phyloP scores from a whole-genome alignment of 176 grass and related monocot genomes.

The Oryza rufipogon region DNA sequence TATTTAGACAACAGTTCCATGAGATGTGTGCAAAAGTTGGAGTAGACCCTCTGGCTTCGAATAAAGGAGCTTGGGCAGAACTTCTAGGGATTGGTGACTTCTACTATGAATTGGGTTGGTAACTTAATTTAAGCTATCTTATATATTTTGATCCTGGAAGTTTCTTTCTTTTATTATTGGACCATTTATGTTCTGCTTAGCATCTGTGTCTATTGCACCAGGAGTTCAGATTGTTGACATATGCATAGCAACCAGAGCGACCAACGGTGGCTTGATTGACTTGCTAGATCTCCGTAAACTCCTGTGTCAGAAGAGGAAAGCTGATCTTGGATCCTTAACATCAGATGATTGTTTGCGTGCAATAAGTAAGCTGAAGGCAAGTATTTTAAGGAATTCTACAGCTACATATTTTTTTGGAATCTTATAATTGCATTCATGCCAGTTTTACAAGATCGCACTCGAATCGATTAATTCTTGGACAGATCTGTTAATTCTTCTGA shows the following conservation, averaged over 20 bases:
- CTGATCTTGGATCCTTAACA: conserved; percentile 67
- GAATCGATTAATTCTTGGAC: not conserved
- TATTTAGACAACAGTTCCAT: conserved; percentile 98
- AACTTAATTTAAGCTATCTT: conserved; percentile 20
- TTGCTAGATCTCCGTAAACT: conserved; percentile 80
- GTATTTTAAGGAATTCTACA: conserved; percentile 8
- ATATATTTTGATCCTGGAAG: not conserved
- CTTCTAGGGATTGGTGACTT: conserved; percentile 95
- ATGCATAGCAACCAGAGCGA: conserved; percentile 86
- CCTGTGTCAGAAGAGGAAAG: conserved; percentile 76
- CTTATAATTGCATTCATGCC: conserved; percentile 1
- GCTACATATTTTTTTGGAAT: not conserved
- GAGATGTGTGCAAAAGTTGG: conserved; percentile 99
- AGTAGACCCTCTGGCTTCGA: conserved; percentile 88
- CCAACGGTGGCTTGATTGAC: conserved; percentile 91
- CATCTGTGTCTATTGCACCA: conserved; percentile 37
- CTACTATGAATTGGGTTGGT: conserved; percentile 92
- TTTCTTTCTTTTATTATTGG: conserved; percentile 15
- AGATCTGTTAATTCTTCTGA: not conserved
- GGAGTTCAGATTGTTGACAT: conserved; percentile 98
- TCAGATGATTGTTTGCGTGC: conserved; percentile 96
- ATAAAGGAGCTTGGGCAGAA: conserved; percentile 99
- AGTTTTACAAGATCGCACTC: conserved; percentile 9
- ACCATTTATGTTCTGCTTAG: conserved; percentile 8
- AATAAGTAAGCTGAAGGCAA: conserved; percentile 96